Evolutionary conservation across 257 asterid genomes (phyloP), one percentile per base, ranked within the genome.

Genomic region (Leonotis leonurus): DNA sequence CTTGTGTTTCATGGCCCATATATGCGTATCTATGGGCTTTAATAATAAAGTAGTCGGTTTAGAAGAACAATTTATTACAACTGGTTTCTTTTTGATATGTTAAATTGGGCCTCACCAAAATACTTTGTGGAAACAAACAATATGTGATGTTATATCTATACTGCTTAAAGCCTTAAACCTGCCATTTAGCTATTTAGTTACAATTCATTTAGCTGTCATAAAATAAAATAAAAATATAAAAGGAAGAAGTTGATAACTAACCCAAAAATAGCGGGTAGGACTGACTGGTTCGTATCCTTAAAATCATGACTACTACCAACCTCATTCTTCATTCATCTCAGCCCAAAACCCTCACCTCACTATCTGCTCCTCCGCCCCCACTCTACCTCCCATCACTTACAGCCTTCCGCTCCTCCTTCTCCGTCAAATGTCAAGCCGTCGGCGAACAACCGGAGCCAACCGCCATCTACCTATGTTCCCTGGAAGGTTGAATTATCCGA

Each of bases 401-500:
- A 6, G n/a, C 16, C 62, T n/a, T 33, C 26, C 66, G 64, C 41
- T 12, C 72, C 2, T n/a, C 72, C 2, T 39, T 63, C 55, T 51
- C 74, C 41, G 48, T 73, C 21, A 74, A 58, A 67, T 73, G 81
- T 61, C 80, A 78, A 50, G 77, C 81, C n/a, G 68, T 48, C 27
- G 84, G 81, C 58, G 72, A 82, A 12, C 40, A 69, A 29, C 41
- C 68, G 59, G 56, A 72, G 46, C 14, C 78, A 14, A 1, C 71
- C 21, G 73, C 77, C 22, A 77, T 77, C 41, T 88, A 84, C 65
- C 91, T 91, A 88, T 73, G 96, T 95, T 32, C 94, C 98, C 10
- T 91, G 98, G 98, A 82, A 76, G 14, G 46, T 88, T 4, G 87
- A 91, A 62, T 65, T 85, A 9, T 75, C 92, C 55, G 98, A 91